These are phyloP conservation scores for Naganishia vaughanmartiniae DNA, from an alignment of 768 basidiomycete species.

Conservation along the genomic window DNA sequence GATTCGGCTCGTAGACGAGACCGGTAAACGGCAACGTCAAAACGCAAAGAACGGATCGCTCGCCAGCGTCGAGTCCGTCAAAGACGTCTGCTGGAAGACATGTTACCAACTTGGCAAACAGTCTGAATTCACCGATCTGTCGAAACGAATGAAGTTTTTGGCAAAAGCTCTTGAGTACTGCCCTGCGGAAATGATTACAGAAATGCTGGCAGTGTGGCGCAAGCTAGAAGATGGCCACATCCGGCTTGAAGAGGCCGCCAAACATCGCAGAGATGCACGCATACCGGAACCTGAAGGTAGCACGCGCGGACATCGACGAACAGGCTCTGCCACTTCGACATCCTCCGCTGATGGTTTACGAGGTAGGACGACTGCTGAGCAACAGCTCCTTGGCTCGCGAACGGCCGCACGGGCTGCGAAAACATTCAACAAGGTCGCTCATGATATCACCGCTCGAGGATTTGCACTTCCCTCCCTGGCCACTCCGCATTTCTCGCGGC, in stretches of 20 bases:
- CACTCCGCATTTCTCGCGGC: conserved; percentile 19
- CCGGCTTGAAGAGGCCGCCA: conserved; percentile 47
- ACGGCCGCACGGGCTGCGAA: conserved; percentile 46
- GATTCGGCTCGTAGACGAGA: conserved; percentile 44
- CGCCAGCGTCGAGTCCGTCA: conserved; percentile 53
- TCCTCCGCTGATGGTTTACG: conserved; percentile 5
- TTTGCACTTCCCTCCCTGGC: conserved; percentile 17
- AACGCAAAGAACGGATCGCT: conserved; percentile 29
- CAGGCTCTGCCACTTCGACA: conserved; percentile 7
- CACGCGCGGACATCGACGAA: neutral
- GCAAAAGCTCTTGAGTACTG: conserved; percentile 82
- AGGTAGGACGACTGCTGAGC: neutral
- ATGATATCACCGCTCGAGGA: conserved; percentile 15
- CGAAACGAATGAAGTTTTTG: conserved; percentile 67
- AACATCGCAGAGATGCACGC: conserved; percentile 53
- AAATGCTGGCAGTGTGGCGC: conserved; percentile 75
- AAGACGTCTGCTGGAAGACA: conserved; percentile 81
- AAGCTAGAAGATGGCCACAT: conserved; percentile 58
- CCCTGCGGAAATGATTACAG: conserved; percentile 72
- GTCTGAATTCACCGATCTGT: conserved; percentile 67
- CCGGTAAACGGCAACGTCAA: conserved; percentile 50
- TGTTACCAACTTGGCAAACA: conserved; percentile 85
- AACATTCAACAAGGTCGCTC: conserved; percentile 34
- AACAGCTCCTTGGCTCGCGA: conserved; percentile 44
- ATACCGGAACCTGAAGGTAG: conserved; percentile 30